These are phyloP conservation scores for Lentinula detonsa DNA, from an alignment of 768 basidiomycete species.

Conservation along the genomic window DNA sequence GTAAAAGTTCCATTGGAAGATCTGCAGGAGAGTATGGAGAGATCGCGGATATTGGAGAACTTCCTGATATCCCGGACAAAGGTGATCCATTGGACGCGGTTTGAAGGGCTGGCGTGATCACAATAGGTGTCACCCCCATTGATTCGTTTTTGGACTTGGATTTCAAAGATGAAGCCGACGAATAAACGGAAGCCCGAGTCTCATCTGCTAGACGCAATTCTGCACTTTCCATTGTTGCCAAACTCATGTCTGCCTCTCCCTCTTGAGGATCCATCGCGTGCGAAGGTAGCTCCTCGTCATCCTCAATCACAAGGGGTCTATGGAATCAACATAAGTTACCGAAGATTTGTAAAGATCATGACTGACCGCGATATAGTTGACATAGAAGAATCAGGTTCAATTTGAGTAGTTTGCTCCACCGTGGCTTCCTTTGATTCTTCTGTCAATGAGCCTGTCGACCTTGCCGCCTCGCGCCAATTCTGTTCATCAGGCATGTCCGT, in stretches of 20 bases:
- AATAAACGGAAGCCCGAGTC: not conserved
- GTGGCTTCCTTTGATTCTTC: not conserved
- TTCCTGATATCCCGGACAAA: not conserved
- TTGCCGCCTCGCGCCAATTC: not conserved
- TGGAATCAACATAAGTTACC: not conserved
- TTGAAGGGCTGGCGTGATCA: not conserved
- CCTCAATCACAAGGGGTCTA: slow-evolving; percentile 35
- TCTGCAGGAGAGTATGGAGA: not conserved
- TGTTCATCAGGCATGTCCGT: not conserved
- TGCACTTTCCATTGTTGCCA: not conserved
- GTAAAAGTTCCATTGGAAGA: slow-evolving; percentile 11
- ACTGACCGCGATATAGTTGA: not conserved
- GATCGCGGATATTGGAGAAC: not conserved
- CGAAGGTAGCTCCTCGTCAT: slow-evolving; percentile 28
- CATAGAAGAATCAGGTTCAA: not conserved
- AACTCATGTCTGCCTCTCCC: slow-evolving; percentile 6
- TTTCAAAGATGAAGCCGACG: not conserved
- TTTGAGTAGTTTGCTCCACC: not conserved
- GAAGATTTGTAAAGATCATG: not conserved
- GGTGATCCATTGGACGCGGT: not conserved
- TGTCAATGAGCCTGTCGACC: not conserved
- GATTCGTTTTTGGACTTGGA: not conserved
- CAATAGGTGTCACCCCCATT: not conserved
- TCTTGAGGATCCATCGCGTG: slow-evolving; percentile 12
- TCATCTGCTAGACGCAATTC: not conserved